These are phyloP conservation scores for Erigeron philadelphicus DNA, from an alignment of 140 eudicot genomes.

Conservation along the genomic window DNA sequence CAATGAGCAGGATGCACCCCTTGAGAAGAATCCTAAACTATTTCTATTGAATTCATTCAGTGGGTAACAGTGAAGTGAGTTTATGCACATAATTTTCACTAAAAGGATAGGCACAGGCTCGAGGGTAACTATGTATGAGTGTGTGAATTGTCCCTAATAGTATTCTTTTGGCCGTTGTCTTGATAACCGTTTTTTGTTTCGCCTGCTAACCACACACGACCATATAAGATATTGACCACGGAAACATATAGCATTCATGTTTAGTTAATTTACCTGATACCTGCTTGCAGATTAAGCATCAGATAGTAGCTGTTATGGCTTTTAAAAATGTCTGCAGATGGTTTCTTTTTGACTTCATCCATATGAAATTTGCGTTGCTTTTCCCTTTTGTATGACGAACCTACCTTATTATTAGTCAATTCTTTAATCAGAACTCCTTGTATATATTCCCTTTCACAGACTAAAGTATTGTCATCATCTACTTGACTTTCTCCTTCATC, in stretches of 20 bases:
- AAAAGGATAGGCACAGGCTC: too few relatives aligned
- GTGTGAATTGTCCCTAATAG: too few relatives aligned
- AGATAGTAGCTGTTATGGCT: constrained; percentile 74
- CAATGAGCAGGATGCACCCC: neutral
- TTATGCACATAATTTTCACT: neutral
- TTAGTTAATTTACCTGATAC: constrained; percentile 69
- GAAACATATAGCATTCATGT: neutral
- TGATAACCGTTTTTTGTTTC: neutral
- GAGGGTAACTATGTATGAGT: too few relatives aligned
- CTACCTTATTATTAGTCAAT: constrained; percentile 33
- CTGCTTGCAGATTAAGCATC: constrained; percentile 95
- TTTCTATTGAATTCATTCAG: neutral
- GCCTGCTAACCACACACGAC: neutral
- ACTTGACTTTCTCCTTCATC: constrained; percentile 46
- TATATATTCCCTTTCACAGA: constrained; percentile 78
- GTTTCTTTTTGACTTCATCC: constrained; percentile 39
- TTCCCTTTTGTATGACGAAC: constrained; percentile 39
- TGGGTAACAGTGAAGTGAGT: neutral
- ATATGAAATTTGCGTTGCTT: constrained; percentile 41
- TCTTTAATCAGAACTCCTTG: constrained; percentile 88
- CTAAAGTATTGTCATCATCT: constrained; percentile 40
- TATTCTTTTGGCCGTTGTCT: neutral
- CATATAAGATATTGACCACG: neutral
- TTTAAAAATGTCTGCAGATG: constrained; percentile 50
- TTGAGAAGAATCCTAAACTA: constrained; percentile 1